Evolutionary conservation across 2,329 filamentous ascomycete species (phyloP).

Genomic region (Xylariomycetidae sp.): DNA sequence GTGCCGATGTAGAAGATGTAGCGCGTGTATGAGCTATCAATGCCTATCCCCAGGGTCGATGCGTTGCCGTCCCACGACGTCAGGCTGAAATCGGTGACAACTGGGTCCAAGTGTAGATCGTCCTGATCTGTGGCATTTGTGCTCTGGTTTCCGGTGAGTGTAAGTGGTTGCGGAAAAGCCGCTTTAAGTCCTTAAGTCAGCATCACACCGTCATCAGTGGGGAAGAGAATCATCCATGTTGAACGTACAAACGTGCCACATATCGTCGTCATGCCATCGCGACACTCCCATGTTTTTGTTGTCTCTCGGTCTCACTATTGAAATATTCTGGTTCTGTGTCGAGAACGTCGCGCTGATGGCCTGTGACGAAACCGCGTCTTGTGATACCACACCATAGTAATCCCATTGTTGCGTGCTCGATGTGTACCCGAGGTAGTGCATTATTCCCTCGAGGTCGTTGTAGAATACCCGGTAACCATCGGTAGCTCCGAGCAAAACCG

Average conservation of each 20-base stretch:
- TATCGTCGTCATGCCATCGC: conserved; percentile 21
- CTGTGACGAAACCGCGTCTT: conserved; percentile 21
- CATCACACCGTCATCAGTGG: background rate
- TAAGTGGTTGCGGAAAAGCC: conserved; percentile 28
- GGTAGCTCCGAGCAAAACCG: conserved; percentile 25
- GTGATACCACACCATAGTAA: conserved; percentile 27
- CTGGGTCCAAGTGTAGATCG: conserved; percentile 13
- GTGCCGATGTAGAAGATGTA: conserved; percentile 34
- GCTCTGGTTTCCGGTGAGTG: conserved; percentile 11
- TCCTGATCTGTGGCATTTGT: conserved; percentile 21
- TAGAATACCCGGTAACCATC: conserved; percentile 34
- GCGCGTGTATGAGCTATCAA: conserved; percentile 23
- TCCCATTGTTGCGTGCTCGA: conserved; percentile 20
- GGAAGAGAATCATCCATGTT: no score
- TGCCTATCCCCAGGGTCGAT: conserved; percentile 22
- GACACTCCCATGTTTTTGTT: conserved; percentile 27
- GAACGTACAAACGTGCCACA: conserved; percentile 30
- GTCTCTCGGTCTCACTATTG: conserved; percentile 29
- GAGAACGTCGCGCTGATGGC: conserved; percentile 27
- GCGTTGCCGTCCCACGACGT: conserved; percentile 27
- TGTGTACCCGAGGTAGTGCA: conserved; percentile 30
- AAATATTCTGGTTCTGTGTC: conserved; percentile 25
- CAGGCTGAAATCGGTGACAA: conserved; percentile 22
- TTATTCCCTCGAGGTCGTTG: conserved; percentile 26
- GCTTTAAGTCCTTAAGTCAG: conserved; percentile 15